Evolutionary conservation across 768 basidiomycete genomes (phyloP).

Genomic region (Plicaturopsis crispa): DNA sequence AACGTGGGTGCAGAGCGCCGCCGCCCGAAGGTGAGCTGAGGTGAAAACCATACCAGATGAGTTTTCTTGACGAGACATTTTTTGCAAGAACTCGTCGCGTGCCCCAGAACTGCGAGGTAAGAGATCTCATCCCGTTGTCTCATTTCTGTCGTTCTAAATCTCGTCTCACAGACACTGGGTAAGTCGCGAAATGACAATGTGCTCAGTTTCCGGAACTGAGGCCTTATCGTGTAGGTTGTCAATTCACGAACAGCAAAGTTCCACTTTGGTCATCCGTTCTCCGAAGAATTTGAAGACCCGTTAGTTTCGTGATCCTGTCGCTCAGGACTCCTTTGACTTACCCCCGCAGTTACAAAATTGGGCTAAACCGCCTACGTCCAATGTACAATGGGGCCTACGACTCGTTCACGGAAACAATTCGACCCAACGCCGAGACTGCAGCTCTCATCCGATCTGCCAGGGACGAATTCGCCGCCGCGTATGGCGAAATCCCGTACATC

Average conservation of each 20-base stretch:
- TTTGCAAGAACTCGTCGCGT: conserved; percentile 75
- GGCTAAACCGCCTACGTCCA: conserved; percentile 48
- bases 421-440: conserved; percentile 37
- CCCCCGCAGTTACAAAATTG: conserved; percentile 39
- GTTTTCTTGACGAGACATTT: conserved; percentile 4
- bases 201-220: background rate
- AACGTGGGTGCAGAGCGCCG: conserved; percentile 55
- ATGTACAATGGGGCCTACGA: conserved; percentile 38
- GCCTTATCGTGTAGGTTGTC: conserved; percentile 34
- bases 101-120: conserved; percentile 60
- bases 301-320: conserved; percentile 24
- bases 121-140: conserved; percentile 8
- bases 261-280: conserved; percentile 51
- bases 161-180: conserved; percentile 52
- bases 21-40: conserved; percentile 47
- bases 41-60: background rate
- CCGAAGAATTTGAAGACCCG: conserved; percentile 56
- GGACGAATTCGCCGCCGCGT: conserved; percentile 28
- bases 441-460: conserved; percentile 43
- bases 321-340: background rate
- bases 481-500: conserved; percentile 28
- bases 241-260: conserved; percentile 59
- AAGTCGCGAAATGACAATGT: conserved; percentile 7
- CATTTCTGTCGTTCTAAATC: conserved; percentile 8
- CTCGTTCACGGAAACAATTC: conserved; percentile 47